These are phyloP conservation scores for Lanzia echinophila DNA, from an alignment of 2,329 filamentous ascomycete species.

Conservation along the genomic window DNA sequence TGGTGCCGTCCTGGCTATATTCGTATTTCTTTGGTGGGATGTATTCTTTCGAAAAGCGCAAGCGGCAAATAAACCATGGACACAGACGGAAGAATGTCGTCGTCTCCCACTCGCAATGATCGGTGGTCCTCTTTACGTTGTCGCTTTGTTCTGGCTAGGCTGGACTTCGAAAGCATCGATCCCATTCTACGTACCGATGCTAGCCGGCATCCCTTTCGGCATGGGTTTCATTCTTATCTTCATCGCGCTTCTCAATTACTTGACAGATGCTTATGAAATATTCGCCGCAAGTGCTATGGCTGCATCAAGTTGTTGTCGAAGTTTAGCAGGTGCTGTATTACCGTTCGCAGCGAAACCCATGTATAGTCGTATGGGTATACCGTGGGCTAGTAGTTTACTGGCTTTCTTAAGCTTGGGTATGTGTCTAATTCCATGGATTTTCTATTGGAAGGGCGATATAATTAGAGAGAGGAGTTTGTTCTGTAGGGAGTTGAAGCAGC, in stretches of 20 bases:
- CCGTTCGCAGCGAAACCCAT: conserved; percentile 42
- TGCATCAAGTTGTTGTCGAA: conserved; percentile 33
- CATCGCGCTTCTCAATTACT: conserved; percentile 54
- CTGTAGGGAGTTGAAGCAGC: conserved; percentile 41
- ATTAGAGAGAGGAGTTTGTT: conserved; percentile 43
- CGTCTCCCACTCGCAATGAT: conserved; percentile 42
- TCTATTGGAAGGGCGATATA: conserved; percentile 41
- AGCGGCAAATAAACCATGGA: conserved; percentile 39
- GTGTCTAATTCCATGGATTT: conserved; percentile 45
- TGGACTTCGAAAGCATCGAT: conserved; percentile 48
- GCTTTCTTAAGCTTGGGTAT: conserved; percentile 43
- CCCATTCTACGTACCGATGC: conserved; percentile 49
- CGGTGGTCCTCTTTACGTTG: conserved; percentile 37
- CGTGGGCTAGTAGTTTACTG: conserved; percentile 41
- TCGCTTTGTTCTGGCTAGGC: conserved; percentile 52
- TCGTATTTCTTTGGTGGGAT: conserved; percentile 45
- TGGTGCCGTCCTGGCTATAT: conserved; percentile 46
- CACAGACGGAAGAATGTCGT: conserved; percentile 44
- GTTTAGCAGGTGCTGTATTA: conserved; percentile 38
- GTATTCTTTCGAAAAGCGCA: conserved; percentile 44
- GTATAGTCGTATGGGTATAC: conserved; percentile 40
- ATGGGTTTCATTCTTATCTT: conserved; percentile 48
- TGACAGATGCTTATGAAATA: conserved; percentile 49
- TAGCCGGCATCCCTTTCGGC: conserved; percentile 50
- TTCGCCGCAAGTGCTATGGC: conserved; percentile 52